These are phyloP conservation scores for Penicillium nordicum DNA, from an alignment of 2,329 filamentous ascomycete genomes.

Conservation along the genomic window DNA sequence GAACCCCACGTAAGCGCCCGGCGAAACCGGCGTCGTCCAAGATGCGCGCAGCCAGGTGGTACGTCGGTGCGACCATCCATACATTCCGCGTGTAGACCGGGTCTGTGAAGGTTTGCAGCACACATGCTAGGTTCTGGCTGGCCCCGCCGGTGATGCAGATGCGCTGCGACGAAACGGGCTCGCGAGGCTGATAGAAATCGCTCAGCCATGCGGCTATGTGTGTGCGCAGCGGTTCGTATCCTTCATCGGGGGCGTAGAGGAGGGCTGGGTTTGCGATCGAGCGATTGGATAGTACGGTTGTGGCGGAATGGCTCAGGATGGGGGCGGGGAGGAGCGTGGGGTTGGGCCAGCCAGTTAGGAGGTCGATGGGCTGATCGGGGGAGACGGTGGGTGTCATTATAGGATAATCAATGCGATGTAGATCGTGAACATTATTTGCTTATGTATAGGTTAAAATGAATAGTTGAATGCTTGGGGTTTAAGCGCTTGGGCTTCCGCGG, in stretches of 20 bases:
- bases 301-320: conserved; percentile 60
- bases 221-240: conserved; percentile 66
- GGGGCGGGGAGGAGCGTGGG: conserved; percentile 62
- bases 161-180: conserved; percentile 52
- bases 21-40: conserved; percentile 77
- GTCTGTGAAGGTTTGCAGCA: conserved; percentile 78
- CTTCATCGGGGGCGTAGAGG: conserved; percentile 74
- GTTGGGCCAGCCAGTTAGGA: conserved; percentile 49
- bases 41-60: conserved; percentile 80
- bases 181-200: conserved; percentile 53
- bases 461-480: background rate
- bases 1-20: conserved; percentile 63
- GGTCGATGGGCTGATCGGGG: conserved; percentile 35
- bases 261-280: conserved; percentile 61
- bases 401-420: too few species aligned
- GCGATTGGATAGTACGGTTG: conserved; percentile 59
- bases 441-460: background rate
- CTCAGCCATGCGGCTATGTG: conserved; percentile 69
- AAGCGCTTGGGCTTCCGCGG: background rate
- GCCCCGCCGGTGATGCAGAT: conserved; percentile 84
- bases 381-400: conserved; percentile 8
- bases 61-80: conserved; percentile 79
- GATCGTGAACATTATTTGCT: background rate
- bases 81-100: conserved; percentile 69
- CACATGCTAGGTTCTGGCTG: conserved; percentile 73